Evolutionary conservation across 352 stramenopile species (phyloP).

Genomic region (Phytophthora fragariaefolia): DNA sequence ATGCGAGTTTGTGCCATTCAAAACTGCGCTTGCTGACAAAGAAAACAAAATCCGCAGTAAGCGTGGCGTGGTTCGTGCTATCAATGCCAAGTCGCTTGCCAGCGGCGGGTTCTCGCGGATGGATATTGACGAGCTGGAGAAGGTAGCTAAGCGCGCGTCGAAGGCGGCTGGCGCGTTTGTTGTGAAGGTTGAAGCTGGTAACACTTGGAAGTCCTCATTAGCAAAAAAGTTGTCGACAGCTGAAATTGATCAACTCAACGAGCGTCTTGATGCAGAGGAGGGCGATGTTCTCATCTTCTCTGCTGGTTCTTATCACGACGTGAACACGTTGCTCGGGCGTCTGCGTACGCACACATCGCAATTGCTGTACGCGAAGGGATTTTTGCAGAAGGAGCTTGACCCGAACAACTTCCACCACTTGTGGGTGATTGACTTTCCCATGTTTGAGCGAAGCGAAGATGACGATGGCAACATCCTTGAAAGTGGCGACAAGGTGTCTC

Average conservation of each 20-base stretch:
- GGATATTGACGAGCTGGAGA: constrained; percentile 70
- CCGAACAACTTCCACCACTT: constrained; percentile 79
- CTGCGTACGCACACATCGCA: constrained; percentile 72
- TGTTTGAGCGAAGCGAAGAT: constrained; percentile 85
- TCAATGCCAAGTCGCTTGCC: constrained; percentile 74
- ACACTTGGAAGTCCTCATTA: constrained; percentile 79
- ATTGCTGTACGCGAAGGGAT: constrained; percentile 64
- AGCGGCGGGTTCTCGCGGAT: constrained; percentile 73
- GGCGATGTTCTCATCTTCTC: constrained; percentile 79
- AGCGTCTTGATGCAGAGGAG: constrained; percentile 55
- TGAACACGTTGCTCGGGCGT: constrained; percentile 67
- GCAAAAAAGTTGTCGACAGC: constrained; percentile 59
- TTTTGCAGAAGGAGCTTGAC: constrained; percentile 66
- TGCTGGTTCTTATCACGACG: constrained; percentile 58
- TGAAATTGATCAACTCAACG: constrained; percentile 59
- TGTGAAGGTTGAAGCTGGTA: constrained; percentile 62
- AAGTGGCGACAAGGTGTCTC: constrained; percentile 39
- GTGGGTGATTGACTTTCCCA: constrained; percentile 90
- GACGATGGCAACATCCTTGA: constrained; percentile 41
- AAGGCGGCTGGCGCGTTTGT: constrained; percentile 49
- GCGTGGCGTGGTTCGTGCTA: constrained; percentile 59
- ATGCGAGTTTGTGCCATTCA: constrained; percentile 57
- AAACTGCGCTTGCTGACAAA: constrained; percentile 35
- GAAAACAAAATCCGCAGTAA: constrained; percentile 34
- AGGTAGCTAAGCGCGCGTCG: constrained; percentile 54